These are phyloP conservation scores for Cordyceps farinosa DNA, from an alignment of 2,329 filamentous ascomycete species.

Conservation along the genomic window DNA sequence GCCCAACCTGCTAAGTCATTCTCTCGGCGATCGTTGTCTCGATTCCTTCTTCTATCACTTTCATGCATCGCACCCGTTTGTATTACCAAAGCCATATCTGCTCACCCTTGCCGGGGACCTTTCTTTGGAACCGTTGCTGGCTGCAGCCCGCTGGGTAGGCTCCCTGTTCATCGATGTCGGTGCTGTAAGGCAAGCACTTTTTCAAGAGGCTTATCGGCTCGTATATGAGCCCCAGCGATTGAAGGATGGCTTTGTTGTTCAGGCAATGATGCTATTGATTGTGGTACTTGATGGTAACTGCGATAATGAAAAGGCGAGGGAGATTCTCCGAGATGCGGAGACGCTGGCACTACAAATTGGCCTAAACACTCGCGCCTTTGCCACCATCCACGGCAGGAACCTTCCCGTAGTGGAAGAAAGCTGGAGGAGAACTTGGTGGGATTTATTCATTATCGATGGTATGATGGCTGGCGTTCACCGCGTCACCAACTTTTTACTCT, in stretches of 20 bases:
- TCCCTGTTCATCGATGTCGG: slow-evolving; percentile 52
- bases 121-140: slow-evolving; percentile 46
- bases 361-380: slow-evolving; percentile 67
- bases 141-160: slow-evolving; percentile 55
- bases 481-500: slow-evolving; percentile 66
- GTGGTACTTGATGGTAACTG: slow-evolving; percentile 76
- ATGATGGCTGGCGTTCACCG: slow-evolving; percentile 79
- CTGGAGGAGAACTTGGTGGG: slow-evolving; percentile 91
- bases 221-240: slow-evolving; percentile 44
- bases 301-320: slow-evolving; percentile 64
- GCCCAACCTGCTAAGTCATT: slow-evolving; percentile 27
- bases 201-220: slow-evolving; percentile 55
- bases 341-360: slow-evolving; percentile 71
- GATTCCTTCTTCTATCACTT: slow-evolving; percentile 59
- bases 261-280: slow-evolving; percentile 72
- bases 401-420: slow-evolving; percentile 73
- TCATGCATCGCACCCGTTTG: slow-evolving; percentile 55
- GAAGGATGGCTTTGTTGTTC: slow-evolving; percentile 63
- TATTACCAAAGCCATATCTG: slow-evolving; percentile 51
- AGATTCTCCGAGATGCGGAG: slow-evolving; percentile 65
- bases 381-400: slow-evolving; percentile 58
- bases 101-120: slow-evolving; percentile 46
- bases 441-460: slow-evolving; percentile 72
- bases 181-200: slow-evolving; percentile 45
- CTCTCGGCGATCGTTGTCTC: slow-evolving; percentile 50